Base-by-base conservation (phyloP, 2,329 filamentous ascomycete genomes). In the Zasmidium angulare region DNA sequence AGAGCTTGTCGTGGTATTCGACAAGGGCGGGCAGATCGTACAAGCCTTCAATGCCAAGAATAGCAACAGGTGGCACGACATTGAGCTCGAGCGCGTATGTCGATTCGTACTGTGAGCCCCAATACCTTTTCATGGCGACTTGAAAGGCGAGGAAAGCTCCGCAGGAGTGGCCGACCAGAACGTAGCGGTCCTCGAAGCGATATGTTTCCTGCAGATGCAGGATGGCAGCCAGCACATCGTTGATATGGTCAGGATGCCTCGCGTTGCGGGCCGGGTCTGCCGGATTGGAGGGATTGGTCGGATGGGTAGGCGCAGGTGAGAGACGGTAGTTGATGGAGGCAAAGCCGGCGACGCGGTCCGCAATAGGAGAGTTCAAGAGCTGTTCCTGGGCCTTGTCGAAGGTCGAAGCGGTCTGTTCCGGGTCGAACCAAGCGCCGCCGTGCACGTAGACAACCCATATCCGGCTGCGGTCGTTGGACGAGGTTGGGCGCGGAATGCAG, bases 321-420 rank as follows among this genome's bases (percentile, higher is more conserved):
- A 89, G 82, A 40, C 85, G 81, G 78, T 89, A 89, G 73, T 86
- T 83, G 59, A 89, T 70, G 48, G 86, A 87, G 24, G 86, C 83
- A 68, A 89, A 84, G 60, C 83, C 87, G 21, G 83, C 82, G 58
- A 90, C 77, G 51, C 74, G 70, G 23, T 72, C 53, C 17, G 63
- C 52, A 9, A 68, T 56, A 2, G 51, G 59, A 7, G 67, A 68
- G 19, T 61, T 22, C 22, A 74, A 62, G 21, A 81, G 72, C 58
- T 76, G 68, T 0, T 66, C 60, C 46, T 77, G 70, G 0, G 78
- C 74, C 26, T 73, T 71, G 23, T 66, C 53, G 66, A 79, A 69
- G 63, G 71, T 71, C 29, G 66, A 40, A 1, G 74, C 69, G 46
- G 68, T 70, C 63, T 79, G 76, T n/a, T 68, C 61, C 2, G 79